Evolutionary conservation across 1,139 yeast species (phyloP).

Genomic region (Pichia sp.): DNA sequence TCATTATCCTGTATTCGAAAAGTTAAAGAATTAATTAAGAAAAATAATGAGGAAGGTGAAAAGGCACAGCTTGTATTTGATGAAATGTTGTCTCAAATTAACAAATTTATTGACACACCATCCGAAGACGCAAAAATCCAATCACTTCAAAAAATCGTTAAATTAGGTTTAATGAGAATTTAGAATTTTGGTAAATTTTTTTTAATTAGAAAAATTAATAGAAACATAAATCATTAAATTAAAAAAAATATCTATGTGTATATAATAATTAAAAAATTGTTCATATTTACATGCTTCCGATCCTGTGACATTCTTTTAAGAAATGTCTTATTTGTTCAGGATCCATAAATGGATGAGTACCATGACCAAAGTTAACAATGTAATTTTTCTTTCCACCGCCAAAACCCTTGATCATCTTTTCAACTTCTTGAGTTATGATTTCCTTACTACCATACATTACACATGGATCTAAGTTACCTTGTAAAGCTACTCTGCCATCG

Average conservation of each 20-base stretch:
- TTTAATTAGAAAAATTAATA: neutral
- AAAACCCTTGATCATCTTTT: slow-evolving; percentile 81
- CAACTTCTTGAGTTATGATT: slow-evolving; percentile 71
- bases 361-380: slow-evolving; percentile 94
- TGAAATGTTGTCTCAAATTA: slow-evolving; percentile 4
- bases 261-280: neutral
- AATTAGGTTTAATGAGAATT: slow-evolving; percentile 16
- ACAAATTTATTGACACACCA: slow-evolving; percentile 8
- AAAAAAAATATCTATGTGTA: neutral
- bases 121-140: slow-evolving; percentile 13
- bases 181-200: neutral
- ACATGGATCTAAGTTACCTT: slow-evolving; percentile 96
- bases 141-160: slow-evolving; percentile 14
- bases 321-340: slow-evolving; percentile 84
- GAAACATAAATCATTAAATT: neutral
- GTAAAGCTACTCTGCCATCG: slow-evolving; percentile 75
- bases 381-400: slow-evolving; percentile 90
- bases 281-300: slow-evolving; percentile 39
- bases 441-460: slow-evolving; percentile 86
- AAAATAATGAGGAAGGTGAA: slow-evolving; percentile 3
- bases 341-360: slow-evolving; percentile 95
- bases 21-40: slow-evolving; percentile 10
- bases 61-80: slow-evolving; percentile 3
- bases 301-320: slow-evolving; percentile 78
- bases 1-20: slow-evolving; percentile 15